Evolutionary conservation across 768 basidiomycete species (phyloP).

Genomic region (Leucogyrophana mollusca): DNA sequence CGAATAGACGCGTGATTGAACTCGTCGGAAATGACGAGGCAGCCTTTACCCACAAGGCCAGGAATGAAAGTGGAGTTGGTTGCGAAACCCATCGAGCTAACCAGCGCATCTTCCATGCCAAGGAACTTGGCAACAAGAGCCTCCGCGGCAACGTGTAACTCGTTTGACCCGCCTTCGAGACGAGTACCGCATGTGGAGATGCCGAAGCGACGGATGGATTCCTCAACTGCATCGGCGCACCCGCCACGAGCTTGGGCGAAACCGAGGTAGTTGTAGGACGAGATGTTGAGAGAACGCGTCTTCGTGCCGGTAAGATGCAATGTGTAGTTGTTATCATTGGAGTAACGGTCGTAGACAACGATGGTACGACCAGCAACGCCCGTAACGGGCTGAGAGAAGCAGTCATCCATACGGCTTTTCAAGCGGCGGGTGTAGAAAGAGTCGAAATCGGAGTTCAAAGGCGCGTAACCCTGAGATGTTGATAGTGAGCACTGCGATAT

Average conservation of each 20-base stretch:
- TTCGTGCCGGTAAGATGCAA: constrained; percentile 74
- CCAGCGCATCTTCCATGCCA: constrained; percentile 86
- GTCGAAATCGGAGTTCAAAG: constrained; percentile 97
- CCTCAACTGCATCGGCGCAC: constrained; percentile 93
- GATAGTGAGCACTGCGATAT: constrained; percentile 7
- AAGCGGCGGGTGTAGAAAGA: constrained; percentile 98
- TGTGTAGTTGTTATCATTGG: constrained; percentile 77
- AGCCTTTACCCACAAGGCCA: constrained; percentile 86
- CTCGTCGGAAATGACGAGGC: constrained; percentile 95
- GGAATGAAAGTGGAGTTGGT: constrained; percentile 95
- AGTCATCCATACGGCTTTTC: constrained; percentile 93
- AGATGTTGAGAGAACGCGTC: constrained; percentile 92
- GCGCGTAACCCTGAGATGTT: constrained; percentile 80
- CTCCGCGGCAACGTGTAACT: constrained; percentile 80
- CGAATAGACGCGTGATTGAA: constrained; percentile 95
- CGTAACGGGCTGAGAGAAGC: constrained; percentile 89
- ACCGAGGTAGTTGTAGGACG: constrained; percentile 98
- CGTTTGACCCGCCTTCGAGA: constrained; percentile 82
- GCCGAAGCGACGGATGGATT: constrained; percentile 78
- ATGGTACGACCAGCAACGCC: constrained; percentile 96
- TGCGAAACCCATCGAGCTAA: constrained; percentile 96
- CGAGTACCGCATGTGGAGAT: constrained; percentile 74
- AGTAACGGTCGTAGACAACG: constrained; percentile 78
- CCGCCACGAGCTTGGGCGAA: constrained; percentile 93
- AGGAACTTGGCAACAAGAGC: constrained; percentile 87